Conservation (phyloP, 306 rosid genomes). For the barrel medic (Medicago truncatula) region MtrunA17r5.0-ANR NC_053046.1:14757001-14757500, state of each 20-base stretch:
- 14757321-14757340: constrained; percentile 33
- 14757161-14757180: no score
- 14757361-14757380: constrained; percentile 43
- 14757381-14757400: constrained; percentile 19
- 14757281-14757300: constrained; percentile 23
- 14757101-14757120: no score
- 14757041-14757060: no score
- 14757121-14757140: no score
- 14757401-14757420: constrained; percentile 36
- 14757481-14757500: constrained; percentile 27
- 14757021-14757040: no score
- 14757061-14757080: no score
- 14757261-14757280: neutral
- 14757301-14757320: constrained; percentile 41
- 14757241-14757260: neutral
- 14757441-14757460: constrained; percentile 1
- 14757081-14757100: no score
- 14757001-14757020: no score
- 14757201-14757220: no score
- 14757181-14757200: no score
- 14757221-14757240: neutral
- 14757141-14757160: no score
- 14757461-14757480: constrained; percentile 5
- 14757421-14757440: neutral
- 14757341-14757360: constrained; percentile 40